A percentile compares a stretch with the other conserved stretches of the same genome.
phyloP scores from a whole-genome alignment of 345 rosid species.

The Eucalyptus pauciflora region DNA sequence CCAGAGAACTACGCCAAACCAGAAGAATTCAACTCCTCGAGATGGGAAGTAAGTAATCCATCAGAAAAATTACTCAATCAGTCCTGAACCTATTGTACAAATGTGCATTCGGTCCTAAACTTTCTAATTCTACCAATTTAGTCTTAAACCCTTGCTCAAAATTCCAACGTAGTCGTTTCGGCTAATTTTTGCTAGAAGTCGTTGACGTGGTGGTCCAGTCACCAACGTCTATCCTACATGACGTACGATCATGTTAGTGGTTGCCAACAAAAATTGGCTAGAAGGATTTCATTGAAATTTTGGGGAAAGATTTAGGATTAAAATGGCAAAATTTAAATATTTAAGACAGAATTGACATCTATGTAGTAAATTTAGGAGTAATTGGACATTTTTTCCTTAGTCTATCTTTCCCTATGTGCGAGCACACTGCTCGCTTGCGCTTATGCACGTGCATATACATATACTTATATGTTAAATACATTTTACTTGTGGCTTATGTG shows the following conservation, averaged over 20 bases:
- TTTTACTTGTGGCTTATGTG: neutral
- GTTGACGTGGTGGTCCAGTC: neutral
- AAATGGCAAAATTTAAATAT: neutral
- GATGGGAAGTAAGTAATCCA: constrained; percentile 12
- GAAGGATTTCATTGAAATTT: neutral
- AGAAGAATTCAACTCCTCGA: neutral
- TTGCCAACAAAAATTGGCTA: neutral
- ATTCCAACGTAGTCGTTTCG: too few relatives aligned
- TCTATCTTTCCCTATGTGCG: neutral
- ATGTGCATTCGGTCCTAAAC: neutral
- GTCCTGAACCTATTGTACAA: too few relatives aligned
- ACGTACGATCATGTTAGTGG: neutral
- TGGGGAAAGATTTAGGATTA: too few relatives aligned
- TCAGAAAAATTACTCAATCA: neutral
- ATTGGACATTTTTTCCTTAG: too few relatives aligned
- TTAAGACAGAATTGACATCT: too few relatives aligned
- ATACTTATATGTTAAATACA: neutral
- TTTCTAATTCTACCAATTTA: neutral
- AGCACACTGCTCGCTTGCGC: neutral
- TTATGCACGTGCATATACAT: neutral
- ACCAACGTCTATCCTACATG: neutral
- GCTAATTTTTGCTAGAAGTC: too few relatives aligned
- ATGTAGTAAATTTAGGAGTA: too few relatives aligned
- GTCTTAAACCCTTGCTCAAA: too few relatives aligned
- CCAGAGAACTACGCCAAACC: neutral